Base-by-base conservation (phyloP, 192 early-diverging fungal species). In the Allomyces macrogynus region DNA sequence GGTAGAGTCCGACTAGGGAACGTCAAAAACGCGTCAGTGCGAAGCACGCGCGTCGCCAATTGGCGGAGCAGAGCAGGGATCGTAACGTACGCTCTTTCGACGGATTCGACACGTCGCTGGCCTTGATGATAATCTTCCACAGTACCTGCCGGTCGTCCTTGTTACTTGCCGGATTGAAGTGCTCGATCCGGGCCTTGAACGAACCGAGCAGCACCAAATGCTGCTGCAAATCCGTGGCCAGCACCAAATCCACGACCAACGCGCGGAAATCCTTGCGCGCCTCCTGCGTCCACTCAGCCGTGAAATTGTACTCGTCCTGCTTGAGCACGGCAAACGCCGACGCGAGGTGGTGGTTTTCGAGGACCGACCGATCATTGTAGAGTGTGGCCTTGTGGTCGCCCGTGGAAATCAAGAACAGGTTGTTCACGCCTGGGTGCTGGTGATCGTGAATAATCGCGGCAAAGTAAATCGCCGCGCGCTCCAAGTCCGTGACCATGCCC, bases 381-480 rank as follows among this genome's bases (percentile, higher is more conserved):
- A 77, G 71, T 0, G 78, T 61, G 2, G 80, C 73, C 9, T 76
- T 67, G 10, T 76, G 74, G 61, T 76, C 68, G 12, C 24, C 43
- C 3, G 76, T 71, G 9, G 70, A 66, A 65, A 81, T 68, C n/a
- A 81, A 70, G 62, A 77, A 81, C 42, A 72, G 67, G 70, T 81
- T 81, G 66, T 76, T 80, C 23, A 80, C 69, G 10, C 81, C 81
- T 1, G 81, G 81, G 65, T 82, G 81, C 20, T 57, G 49, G 49
- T 57, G 49, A 10, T 76, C 77, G 69, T 79, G 77, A 23, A 74
- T 71, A 49, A 74, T 73, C 0, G 75, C 68, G 0, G 77, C 80
- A 24, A 79, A 71, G 14, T 75, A 49, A 20, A 70, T 62, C 14
- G 80, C 72, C 23, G 79, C 63, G 10, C 68, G 68, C 60, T 81